Base-by-base conservation (phyloP, 352 stramenopile genomes). In the Globisporangium paddicum region DNA sequence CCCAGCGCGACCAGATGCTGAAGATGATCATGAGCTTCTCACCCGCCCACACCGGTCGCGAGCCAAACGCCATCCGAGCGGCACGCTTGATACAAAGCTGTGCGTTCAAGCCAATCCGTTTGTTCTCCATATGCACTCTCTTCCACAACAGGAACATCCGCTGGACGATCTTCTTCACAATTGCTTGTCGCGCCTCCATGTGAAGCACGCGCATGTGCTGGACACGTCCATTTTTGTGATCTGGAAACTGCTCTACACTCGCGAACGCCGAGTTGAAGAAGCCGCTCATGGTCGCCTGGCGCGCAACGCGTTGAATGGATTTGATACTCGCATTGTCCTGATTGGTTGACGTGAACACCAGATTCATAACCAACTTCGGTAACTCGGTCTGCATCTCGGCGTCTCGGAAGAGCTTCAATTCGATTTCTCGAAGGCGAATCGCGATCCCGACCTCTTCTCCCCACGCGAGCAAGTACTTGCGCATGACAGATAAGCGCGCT, bases 41-140 rank as follows among this genome's bases (percentile, higher is more conserved):
- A 3, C 64, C 72, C 1, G 70, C 62, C 83, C 83, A 93, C 21
- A 76, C 66, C 5, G 79, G 75, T 1, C 72, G 67, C 1, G 74
- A 64, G 3, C 74, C 66, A 28, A 90, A 87, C 3, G 80, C 81
- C 53, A 90, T 64, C 0, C 83, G 73, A 0, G 73, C 79, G 0
- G 83, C 83, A 0, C 80, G 80, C 48, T 89, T 90, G 32, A 93
- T 70, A 58, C 79, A 90, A 13, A 93, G 71, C 49, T 90, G 75
- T 10, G 83, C 80, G 30, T 90, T 84, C 3, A 90, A 60, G 0
- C 61, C 73, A 0, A 84, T 68, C 11, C 83, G 79, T 11, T 77
- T 72, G 5, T 72, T 64, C 0, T 68, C 56, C 25, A 69, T 50
- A 48, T 90, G 79, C 2, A 79, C 71, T 7, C 62, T 61, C 50